Evolutionary conservation across 139 green algal species (phyloP), one percentile per base, ranked within the genome.

Genomic region (Chlorella ohadii): DNA sequence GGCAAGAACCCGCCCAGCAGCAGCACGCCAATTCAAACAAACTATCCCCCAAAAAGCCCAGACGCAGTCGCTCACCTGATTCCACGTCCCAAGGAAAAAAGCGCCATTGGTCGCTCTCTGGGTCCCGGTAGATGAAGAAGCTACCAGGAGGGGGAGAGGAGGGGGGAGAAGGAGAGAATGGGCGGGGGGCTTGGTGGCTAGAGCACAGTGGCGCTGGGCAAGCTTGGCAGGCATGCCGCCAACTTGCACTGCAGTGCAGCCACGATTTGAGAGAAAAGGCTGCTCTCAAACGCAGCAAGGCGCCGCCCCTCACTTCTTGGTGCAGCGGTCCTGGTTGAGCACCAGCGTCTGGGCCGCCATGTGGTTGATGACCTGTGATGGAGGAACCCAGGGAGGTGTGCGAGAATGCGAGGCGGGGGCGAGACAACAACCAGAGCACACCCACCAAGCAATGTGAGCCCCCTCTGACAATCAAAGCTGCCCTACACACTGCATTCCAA

Each of bases 261-360:
- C n/a, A n/a, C n/a, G n/a, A n/a, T n/a, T n/a, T n/a, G n/a, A n/a
- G n/a, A n/a, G n/a, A n/a, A n/a, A n/a, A n/a, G n/a, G n/a, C n/a
- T n/a, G n/a, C n/a, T n/a, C n/a, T n/a, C n/a, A n/a, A n/a, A n/a
- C n/a, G n/a, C n/a, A n/a, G n/a, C n/a, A n/a, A n/a, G n/a, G n/a
- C n/a, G n/a, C n/a, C n/a, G n/a, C 64, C 34, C 9, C 67, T 55
- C 67, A 74, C 67, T 81, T 72, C 59, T 82, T 98, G 71, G 94
- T 97, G 91, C 95, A 98, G 20, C 96, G 85, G 88, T 98, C 96
- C 87, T 96, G 92, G 88, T 97, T 97, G 56, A 93, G 79, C 15
- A 98, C 70, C 15, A 97, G 64, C 1, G 92, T 92, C 85, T 96
- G 89, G 0, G 91, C 91, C 0, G 95, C 93, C 92, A 96, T 93